Conservation (phyloP, 768 basidiomycete species). For the Phlebiopsis gigantea region DNA sequence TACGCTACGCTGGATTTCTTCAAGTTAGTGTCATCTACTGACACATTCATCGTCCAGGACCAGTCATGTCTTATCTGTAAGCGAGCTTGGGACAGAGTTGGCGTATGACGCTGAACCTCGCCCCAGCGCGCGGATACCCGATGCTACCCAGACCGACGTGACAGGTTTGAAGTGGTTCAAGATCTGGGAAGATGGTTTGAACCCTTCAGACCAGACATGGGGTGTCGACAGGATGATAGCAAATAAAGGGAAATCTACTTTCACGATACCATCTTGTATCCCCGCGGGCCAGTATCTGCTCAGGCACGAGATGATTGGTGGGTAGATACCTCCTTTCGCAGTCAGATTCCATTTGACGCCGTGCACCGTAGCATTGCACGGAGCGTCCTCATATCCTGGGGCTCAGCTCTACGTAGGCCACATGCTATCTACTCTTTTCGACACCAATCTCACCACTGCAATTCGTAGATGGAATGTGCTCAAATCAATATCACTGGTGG, state of each 20-base stretch:
- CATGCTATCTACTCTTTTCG: background rate
- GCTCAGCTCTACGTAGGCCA: conserved; percentile 43
- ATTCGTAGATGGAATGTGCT: conserved; percentile 30
- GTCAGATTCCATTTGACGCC: background rate
- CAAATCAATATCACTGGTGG: conserved; percentile 32
- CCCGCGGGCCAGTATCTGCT: conserved; percentile 43
- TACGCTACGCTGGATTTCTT: background rate
- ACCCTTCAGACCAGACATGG: conserved; percentile 31
- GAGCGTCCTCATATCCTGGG: conserved; percentile 41
- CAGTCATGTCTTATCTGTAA: conserved; percentile 46
- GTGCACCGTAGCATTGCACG: conserved; percentile 34
- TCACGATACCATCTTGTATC: conserved; percentile 43
- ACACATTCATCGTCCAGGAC: conserved; percentile 12
- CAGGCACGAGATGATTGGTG: conserved; percentile 47
- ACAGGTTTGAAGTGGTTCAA: conserved; percentile 50
- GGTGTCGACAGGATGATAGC: conserved; percentile 40
- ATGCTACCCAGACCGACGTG: conserved; percentile 39
- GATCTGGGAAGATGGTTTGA: conserved; percentile 42
- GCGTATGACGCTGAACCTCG: background rate
- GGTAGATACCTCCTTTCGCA: conserved; percentile 1
- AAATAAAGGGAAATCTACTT: conserved; percentile 45
- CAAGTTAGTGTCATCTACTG: background rate
- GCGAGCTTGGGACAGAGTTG: conserved; percentile 13
- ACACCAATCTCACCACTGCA: background rate
- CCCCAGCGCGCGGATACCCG: conserved; percentile 20